Evolutionary conservation across 2,329 filamentous ascomycete species (phyloP).

Genomic region (Pezicula radicicola): DNA sequence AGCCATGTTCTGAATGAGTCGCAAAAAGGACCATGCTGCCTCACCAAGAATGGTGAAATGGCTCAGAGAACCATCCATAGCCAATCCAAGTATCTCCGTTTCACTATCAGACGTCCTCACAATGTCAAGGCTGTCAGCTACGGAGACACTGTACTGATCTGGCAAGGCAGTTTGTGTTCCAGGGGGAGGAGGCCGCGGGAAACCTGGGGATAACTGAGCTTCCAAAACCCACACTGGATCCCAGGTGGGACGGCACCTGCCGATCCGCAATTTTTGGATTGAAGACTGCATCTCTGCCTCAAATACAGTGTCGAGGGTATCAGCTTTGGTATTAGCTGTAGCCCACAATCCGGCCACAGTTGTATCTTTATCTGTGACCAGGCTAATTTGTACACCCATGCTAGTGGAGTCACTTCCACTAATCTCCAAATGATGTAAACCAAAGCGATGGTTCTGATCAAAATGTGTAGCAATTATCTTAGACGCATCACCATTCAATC

Average conservation of each 20-base stretch:
- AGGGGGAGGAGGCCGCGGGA: slow-evolving; percentile 37
- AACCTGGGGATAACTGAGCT: slow-evolving; percentile 20
- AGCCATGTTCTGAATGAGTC: slow-evolving; percentile 70
- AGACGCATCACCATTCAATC: slow-evolving; percentile 14
- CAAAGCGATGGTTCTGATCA: slow-evolving; percentile 27
- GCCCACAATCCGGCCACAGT: slow-evolving; percentile 27
- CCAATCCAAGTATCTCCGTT: slow-evolving; percentile 58
- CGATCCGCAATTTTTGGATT: slow-evolving; percentile 53
- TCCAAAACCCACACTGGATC: slow-evolving; percentile 33
- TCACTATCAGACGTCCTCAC: slow-evolving; percentile 9
- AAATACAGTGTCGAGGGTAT: slow-evolving; percentile 41
- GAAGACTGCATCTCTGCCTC: slow-evolving; percentile 53
- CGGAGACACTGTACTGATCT: too few relatives aligned
- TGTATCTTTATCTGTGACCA: slow-evolving; percentile 28
- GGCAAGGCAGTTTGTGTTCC: slow-evolving; percentile 6
- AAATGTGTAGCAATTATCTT: slow-evolving; percentile 26
- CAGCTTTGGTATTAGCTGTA: slow-evolving; percentile 20
- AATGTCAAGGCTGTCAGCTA: slow-evolving; percentile 1
- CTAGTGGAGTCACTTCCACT: background rate
- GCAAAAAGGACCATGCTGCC: slow-evolving; percentile 64
- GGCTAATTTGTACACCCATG: slow-evolving; percentile 15
- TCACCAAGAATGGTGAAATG: slow-evolving; percentile 65
- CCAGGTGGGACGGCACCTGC: slow-evolving; percentile 40
- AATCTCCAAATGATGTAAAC: slow-evolving; percentile 21
- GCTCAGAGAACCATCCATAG: slow-evolving; percentile 66